Conservation (phyloP, 108 stramenopile species). For the Skeletonema menzelii region DNA sequence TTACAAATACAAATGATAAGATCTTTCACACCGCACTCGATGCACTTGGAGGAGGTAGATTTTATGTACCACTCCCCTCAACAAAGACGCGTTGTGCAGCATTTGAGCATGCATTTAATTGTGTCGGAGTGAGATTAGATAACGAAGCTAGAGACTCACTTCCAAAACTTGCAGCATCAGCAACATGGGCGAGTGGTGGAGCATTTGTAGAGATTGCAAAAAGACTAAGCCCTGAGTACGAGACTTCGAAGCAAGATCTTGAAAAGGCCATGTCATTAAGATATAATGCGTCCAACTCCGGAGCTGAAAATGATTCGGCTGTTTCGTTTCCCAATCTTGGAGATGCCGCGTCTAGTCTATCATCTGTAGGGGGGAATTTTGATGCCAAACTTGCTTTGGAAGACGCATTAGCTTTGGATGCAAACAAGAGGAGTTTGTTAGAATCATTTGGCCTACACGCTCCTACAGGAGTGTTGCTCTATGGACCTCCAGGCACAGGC, state of each 20-base stretch:
- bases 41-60: slow-evolving; percentile 53
- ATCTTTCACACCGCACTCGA: slow-evolving; percentile 42
- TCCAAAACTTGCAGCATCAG: slow-evolving; percentile 54
- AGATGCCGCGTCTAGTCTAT: not conserved
- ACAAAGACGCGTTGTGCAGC: slow-evolving; percentile 51
- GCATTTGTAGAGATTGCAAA: slow-evolving; percentile 51
- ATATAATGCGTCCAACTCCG: slow-evolving; percentile 4
- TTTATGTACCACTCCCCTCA: slow-evolving; percentile 54
- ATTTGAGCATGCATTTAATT: slow-evolving; percentile 52
- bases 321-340: slow-evolving; percentile 25
- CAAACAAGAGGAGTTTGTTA: slow-evolving; percentile 47
- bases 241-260: slow-evolving; percentile 30
- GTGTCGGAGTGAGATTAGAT: slow-evolving; percentile 38
- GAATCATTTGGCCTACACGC: slow-evolving; percentile 57
- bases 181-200: slow-evolving; percentile 57
- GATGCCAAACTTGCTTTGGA: slow-evolving; percentile 77
- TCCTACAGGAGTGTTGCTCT: slow-evolving; percentile 76
- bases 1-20: slow-evolving; percentile 67
- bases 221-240: slow-evolving; percentile 20
- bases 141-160: slow-evolving; percentile 34
- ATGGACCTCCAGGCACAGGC: slow-evolving; percentile 85
- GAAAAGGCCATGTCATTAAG: slow-evolving; percentile 36
- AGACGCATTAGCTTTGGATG: slow-evolving; percentile 75
- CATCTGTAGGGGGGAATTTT: slow-evolving; percentile 69
- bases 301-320: not conserved